A percentile compares a stretch with the other conserved stretches of the same genome.
phyloP scores from a whole-genome alignment of 495 filamentous ascomycete species.

The Penicillium psychrofluorescens region DNA sequence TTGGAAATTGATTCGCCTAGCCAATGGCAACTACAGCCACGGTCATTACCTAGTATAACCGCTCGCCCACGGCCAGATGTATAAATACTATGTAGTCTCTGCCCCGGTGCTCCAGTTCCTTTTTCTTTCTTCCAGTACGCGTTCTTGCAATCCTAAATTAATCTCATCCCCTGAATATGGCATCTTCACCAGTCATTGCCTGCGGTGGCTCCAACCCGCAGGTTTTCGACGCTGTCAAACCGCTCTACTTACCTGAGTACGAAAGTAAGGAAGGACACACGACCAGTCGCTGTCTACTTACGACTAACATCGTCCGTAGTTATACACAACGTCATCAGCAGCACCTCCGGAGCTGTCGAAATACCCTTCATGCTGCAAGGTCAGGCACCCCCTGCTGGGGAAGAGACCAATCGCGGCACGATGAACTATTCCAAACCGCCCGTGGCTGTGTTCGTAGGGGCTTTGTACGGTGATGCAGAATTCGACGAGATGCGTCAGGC shows the following conservation, averaged over 20 bases:
- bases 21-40: too few species aligned
- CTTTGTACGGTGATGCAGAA: conserved; percentile 18
- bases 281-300: background rate
- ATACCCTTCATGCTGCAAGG: conserved; percentile 20
- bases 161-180: conserved; percentile 5
- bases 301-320: conserved; percentile 11
- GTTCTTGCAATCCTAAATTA: conserved; percentile 11
- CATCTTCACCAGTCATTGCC: conserved; percentile 18
- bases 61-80: background rate
- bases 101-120: background rate
- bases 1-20: too few species aligned
- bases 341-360: conserved; percentile 9
- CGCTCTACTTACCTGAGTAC: conserved; percentile 23
- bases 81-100: background rate
- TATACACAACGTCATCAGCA: conserved; percentile 19
- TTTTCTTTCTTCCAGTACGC: background rate
- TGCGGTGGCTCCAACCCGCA: conserved; percentile 16
- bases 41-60: too few species aligned
- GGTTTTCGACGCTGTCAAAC: conserved; percentile 18
- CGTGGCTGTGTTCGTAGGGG: conserved; percentile 22
- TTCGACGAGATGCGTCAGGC: conserved; percentile 17
- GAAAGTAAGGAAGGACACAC: conserved; percentile 12
- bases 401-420: conserved; percentile 15
- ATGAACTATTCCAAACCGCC: conserved; percentile 20
- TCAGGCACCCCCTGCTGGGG: conserved; percentile 5